Conservation (phyloP, 1,139 yeast genomes). For the Yamadazyma spencermartinsiae region DNA sequence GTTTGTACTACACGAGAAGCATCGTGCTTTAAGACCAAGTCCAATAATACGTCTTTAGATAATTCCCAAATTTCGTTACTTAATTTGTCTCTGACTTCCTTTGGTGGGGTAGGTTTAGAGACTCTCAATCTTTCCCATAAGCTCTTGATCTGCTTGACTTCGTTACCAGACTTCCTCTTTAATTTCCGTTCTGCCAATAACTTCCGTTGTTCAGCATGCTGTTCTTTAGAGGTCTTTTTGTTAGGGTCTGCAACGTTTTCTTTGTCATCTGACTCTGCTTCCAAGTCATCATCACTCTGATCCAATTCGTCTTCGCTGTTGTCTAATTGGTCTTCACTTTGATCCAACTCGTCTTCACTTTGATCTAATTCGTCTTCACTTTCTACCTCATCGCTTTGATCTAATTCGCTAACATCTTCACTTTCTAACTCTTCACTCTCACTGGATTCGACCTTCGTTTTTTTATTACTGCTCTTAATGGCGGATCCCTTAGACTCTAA, state of each 20-base stretch:
- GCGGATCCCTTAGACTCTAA: slow-evolving; percentile 18
- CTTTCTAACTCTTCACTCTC: slow-evolving; percentile 9
- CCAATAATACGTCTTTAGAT: slow-evolving; percentile 73
- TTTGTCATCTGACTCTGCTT: slow-evolving; percentile 16
- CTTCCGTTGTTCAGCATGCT: slow-evolving; percentile 83
- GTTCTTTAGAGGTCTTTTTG: slow-evolving; percentile 60
- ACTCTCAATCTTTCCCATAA: slow-evolving; percentile 93
- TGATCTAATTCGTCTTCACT: slow-evolving; percentile 7
- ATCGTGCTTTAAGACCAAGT: slow-evolving; percentile 91
- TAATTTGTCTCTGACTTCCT: slow-evolving; percentile 72
- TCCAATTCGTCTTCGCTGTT: slow-evolving; percentile 20
- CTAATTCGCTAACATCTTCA: slow-evolving; percentile 8
- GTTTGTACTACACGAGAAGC: slow-evolving; percentile 97
- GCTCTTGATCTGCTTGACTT: slow-evolving; percentile 81
- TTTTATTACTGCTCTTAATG: slow-evolving; percentile 29
- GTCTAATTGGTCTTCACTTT: slow-evolving; percentile 23
- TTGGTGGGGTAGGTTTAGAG: slow-evolving; percentile 79
- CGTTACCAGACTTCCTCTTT: slow-evolving; percentile 80
- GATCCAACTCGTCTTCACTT: slow-evolving; percentile 21
- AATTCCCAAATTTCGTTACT: slow-evolving; percentile 85
- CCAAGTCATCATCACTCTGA: slow-evolving; percentile 19
- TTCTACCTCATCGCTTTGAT: too few relatives aligned
- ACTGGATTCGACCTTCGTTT: slow-evolving; percentile 14
- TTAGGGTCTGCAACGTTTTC: slow-evolving; percentile 33
- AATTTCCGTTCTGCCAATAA: slow-evolving; percentile 79